A percentile compares a stretch with the other conserved stretches of the same genome.
Conservation (phyloP, 352 stramenopile species). For the Phytophthora palmivora region DNA sequence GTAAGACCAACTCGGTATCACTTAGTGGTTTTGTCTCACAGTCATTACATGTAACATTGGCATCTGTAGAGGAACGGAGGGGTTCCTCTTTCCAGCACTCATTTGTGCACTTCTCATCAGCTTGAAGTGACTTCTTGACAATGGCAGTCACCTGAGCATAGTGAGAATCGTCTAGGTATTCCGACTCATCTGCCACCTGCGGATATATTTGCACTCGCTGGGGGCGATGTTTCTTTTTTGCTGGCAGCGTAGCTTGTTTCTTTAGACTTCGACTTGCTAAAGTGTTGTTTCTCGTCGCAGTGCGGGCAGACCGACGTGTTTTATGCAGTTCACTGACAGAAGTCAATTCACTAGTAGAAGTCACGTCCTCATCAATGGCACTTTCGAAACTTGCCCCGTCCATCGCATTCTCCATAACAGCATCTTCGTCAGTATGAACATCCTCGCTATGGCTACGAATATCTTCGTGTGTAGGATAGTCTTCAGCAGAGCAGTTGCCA, state of each 20-base stretch:
- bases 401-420: slow-evolving; percentile 8
- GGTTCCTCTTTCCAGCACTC: slow-evolving; percentile 48
- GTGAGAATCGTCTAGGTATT: slow-evolving; percentile 77
- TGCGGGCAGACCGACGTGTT: slow-evolving; percentile 62
- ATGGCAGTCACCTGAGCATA: slow-evolving; percentile 45
- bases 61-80: too few species aligned
- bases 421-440: slow-evolving; percentile 28
- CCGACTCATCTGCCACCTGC: slow-evolving; percentile 54
- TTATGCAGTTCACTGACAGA: slow-evolving; percentile 31
- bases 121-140: slow-evolving; percentile 48
- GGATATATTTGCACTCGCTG: slow-evolving; percentile 35
- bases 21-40: slow-evolving; percentile 9
- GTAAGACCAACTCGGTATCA: slow-evolving; percentile 55
- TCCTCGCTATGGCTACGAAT: slow-evolving; percentile 4
- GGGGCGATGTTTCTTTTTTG: slow-evolving; percentile 33
- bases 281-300: slow-evolving; percentile 62
- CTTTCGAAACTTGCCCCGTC: slow-evolving; percentile 23
- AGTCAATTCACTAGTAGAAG: slow-evolving; percentile 11
- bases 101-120: slow-evolving; percentile 42
- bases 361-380: slow-evolving; percentile 28
- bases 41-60: slow-evolving; percentile 20
- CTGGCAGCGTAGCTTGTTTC: slow-evolving; percentile 32
- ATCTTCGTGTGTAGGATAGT: slow-evolving; percentile 18
- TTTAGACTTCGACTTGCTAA: slow-evolving; percentile 62
- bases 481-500: slow-evolving; percentile 14